Conservation (phyloP, 352 stramenopile genomes). For the Pythium phragmitis region DNA sequence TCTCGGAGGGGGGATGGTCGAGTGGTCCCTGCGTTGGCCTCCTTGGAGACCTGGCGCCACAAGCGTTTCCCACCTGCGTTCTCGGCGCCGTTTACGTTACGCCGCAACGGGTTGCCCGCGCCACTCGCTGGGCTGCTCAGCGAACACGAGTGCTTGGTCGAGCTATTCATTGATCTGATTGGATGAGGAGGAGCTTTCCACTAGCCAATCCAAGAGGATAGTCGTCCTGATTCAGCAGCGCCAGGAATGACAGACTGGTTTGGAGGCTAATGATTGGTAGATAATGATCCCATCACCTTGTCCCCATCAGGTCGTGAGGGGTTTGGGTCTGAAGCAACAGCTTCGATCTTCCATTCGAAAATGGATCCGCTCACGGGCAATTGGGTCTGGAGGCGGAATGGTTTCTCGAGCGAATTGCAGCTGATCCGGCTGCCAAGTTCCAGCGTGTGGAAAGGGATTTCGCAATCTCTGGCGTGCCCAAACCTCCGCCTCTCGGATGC, state of each 20-base stretch:
- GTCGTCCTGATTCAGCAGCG: slow-evolving; percentile 19
- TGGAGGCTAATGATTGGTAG: slow-evolving; percentile 14
- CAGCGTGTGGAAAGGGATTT: slow-evolving; percentile 1
- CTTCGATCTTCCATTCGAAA: neutral
- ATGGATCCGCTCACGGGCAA: neutral
- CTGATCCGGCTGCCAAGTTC: too few species aligned
- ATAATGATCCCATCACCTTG: slow-evolving; percentile 25
- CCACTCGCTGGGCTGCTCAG: slow-evolving; percentile 17
- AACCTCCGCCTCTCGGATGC: slow-evolving; percentile 9
- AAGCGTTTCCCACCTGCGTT: slow-evolving; percentile 15
- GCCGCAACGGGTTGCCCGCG: slow-evolving; percentile 14
- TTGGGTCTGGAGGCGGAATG: slow-evolving; percentile 22
- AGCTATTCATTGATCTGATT: slow-evolving; percentile 10
- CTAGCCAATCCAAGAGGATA: slow-evolving; percentile 15
- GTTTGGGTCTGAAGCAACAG: slow-evolving; percentile 22
- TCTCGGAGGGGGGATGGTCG: slow-evolving; percentile 12
- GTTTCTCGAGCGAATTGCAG: slow-evolving; percentile 2
- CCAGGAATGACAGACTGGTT: slow-evolving; percentile 11
- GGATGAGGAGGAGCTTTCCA: neutral
- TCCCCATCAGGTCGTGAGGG: neutral
- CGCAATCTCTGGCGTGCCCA: slow-evolving; percentile 5
- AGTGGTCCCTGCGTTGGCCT: neutral
- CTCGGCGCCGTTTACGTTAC: slow-evolving; percentile 19
- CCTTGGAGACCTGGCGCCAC: neutral
- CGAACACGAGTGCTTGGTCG: slow-evolving; percentile 23